phyloP scores from a whole-genome alignment of 1,284 basidiomycete genomes.

The Naganishia liquefaciens region DNA sequence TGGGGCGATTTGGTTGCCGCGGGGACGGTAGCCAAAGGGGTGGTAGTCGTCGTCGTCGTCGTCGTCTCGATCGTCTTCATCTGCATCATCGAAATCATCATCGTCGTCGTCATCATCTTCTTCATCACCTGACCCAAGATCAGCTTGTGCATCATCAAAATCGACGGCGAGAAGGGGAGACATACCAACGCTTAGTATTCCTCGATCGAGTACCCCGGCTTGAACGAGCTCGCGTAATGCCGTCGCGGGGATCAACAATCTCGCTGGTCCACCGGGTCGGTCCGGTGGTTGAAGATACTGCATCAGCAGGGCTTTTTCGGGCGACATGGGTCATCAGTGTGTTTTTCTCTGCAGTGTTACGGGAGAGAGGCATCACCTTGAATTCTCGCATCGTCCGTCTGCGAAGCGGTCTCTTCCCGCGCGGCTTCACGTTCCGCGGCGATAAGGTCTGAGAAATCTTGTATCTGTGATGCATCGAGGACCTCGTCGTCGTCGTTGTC shows the following conservation, averaged over 20 bases:
- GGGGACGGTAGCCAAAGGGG: conserved; percentile 32
- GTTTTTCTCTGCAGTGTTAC: neutral
- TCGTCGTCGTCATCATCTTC: conserved; percentile 35
- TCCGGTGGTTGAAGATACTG: conserved; percentile 19
- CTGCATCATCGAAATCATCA: conserved; percentile 17
- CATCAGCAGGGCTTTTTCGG: conserved; percentile 5
- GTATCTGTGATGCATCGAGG: conserved; percentile 4
- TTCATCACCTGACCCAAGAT: conserved; percentile 16
- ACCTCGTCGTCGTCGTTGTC: conserved; percentile 24
- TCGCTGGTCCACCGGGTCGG: conserved; percentile 13
- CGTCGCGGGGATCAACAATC: conserved; percentile 15
- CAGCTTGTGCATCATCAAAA: too few relatives aligned
- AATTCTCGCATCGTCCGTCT: conserved; percentile 1
- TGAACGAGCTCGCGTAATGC: conserved; percentile 21
- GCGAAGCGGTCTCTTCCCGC: neutral
- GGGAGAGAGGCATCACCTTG: neutral
- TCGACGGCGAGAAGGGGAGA: neutral
- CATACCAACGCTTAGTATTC: conserved; percentile 1
- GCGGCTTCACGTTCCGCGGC: conserved; percentile 1
- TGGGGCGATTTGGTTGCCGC: conserved; percentile 17
- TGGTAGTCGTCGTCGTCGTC: conserved; percentile 30
- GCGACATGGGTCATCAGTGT: neutral
- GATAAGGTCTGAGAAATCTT: conserved; percentile 13
- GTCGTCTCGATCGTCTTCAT: conserved; percentile 3
- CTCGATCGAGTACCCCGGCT: conserved; percentile 21